phyloP scores from a whole-genome alignment of 2,329 filamentous ascomycete species.

The Ascochyta clinopodiicola region DNA sequence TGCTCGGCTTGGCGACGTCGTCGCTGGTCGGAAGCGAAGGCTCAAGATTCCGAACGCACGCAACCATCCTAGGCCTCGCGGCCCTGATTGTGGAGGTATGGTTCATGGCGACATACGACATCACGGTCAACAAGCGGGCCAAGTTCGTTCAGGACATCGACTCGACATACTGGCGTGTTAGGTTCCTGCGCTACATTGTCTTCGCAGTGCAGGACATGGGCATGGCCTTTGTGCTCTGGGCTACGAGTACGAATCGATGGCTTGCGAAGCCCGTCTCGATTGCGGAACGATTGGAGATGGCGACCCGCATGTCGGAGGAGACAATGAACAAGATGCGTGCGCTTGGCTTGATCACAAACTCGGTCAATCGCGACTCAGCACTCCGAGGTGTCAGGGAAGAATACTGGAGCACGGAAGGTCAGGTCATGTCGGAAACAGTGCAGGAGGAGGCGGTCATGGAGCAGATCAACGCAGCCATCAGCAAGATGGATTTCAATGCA shows the following conservation, averaged over 20 bases:
- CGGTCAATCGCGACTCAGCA: constrained; percentile 73
- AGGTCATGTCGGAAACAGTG: constrained; percentile 75
- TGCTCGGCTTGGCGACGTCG: constrained; percentile 77
- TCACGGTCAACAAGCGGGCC: constrained; percentile 68
- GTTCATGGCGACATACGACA: constrained; percentile 68
- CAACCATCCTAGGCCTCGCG: constrained; percentile 67
- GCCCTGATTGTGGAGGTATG: constrained; percentile 72
- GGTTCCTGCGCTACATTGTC: constrained; percentile 66
- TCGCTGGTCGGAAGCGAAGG: constrained; percentile 69
- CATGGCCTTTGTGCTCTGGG: constrained; percentile 72
- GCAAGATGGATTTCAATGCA: constrained; percentile 66
- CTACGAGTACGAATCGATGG: constrained; percentile 80
- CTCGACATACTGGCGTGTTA: constrained; percentile 73
- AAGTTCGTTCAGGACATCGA: constrained; percentile 68
- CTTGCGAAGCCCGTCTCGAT: constrained; percentile 68
- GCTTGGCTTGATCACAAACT: constrained; percentile 79
- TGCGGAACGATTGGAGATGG: constrained; percentile 70
- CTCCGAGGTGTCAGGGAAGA: constrained; percentile 69
- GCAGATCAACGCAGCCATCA: constrained; percentile 71
- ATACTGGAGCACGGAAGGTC: constrained; percentile 84
- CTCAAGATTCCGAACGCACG: constrained; percentile 71
- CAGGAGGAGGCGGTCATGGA: constrained; percentile 78
- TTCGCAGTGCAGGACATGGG: constrained; percentile 70
- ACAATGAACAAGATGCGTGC: constrained; percentile 73
- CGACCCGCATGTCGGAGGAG: constrained; percentile 62